Conservation (phyloP, 225 moss, liverwort and hornwort species). For the Asterella californica region DNA sequence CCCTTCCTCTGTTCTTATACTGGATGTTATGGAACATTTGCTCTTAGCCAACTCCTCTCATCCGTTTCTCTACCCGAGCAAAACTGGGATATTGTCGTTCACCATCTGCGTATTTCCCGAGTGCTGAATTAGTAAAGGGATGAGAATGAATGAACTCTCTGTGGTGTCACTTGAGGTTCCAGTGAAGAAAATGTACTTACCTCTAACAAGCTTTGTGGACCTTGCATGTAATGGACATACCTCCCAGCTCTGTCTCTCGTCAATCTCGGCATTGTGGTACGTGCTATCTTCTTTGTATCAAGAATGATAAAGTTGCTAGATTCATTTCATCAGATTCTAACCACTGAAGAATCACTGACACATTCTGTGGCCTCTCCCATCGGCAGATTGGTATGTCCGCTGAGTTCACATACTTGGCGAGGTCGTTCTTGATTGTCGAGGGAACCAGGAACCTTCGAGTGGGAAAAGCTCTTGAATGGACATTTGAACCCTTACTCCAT, state of each 20-base stretch:
- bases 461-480: conserved; percentile 89
- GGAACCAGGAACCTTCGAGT: conserved; percentile 83
- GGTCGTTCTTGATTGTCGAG: conserved; percentile 88
- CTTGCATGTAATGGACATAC: neutral
- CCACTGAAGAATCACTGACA: neutral
- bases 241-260: conserved; percentile 82
- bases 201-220: neutral
- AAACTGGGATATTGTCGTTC: no score
- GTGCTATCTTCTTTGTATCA: conserved; percentile 16
- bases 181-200: neutral
- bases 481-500: conserved; percentile 88
- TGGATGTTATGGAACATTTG: no score
- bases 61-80: no score
- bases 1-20: neutral
- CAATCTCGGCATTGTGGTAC: conserved; percentile 94
- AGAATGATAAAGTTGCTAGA: neutral
- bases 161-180: neutral
- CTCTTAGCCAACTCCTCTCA: no score
- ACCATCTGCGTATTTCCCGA: no score
- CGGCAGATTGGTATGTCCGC: conserved; percentile 87
- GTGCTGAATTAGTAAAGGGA: neutral
- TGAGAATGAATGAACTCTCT: neutral
- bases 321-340: neutral
- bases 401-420: conserved; percentile 93
- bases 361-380: neutral